Conservation (phyloP, 768 basidiomycete species). For the Lanmaoa pseudosensibilis region DNA sequence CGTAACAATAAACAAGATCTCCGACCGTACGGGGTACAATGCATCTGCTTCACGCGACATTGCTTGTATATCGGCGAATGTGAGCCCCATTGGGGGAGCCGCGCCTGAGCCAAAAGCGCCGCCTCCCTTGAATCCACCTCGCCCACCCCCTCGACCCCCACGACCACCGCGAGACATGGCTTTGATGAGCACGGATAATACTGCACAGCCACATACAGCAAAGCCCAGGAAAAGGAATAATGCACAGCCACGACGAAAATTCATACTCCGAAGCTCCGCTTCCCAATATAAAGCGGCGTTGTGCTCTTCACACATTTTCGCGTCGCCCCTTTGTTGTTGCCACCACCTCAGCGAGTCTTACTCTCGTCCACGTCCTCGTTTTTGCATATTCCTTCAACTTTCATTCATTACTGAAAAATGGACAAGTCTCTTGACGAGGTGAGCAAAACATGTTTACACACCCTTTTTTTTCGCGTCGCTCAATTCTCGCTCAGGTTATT, state of each 20-base stretch:
- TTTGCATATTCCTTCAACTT: not conserved
- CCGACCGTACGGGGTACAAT: slow-evolving; percentile 72
- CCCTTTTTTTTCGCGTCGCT: slow-evolving; percentile 3
- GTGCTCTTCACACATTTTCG: slow-evolving; percentile 4
- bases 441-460: slow-evolving; percentile 23
- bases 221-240: not conserved
- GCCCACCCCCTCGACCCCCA: slow-evolving; percentile 52
- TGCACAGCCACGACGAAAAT: slow-evolving; percentile 2
- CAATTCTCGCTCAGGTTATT: slow-evolving; percentile 55
- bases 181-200: slow-evolving; percentile 1
- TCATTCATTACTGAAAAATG: slow-evolving; percentile 42
- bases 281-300: slow-evolving; percentile 18
- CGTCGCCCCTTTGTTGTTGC: slow-evolving; percentile 32
- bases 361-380: not conserved
- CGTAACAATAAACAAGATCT: slow-evolving; percentile 19
- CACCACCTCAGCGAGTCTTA: slow-evolving; percentile 12
- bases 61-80: slow-evolving; percentile 75
- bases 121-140: slow-evolving; percentile 60
- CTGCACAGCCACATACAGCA: slow-evolving; percentile 11
- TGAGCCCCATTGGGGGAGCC: slow-evolving; percentile 74
- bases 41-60: slow-evolving; percentile 74
- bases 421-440: slow-evolving; percentile 87
- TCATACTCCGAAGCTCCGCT: slow-evolving; percentile 30
- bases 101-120: slow-evolving; percentile 36
- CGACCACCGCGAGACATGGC: slow-evolving; percentile 56